Base-by-base conservation (phyloP, 179 eudicot genomes). In the Amaranthus tricolor region DNA sequence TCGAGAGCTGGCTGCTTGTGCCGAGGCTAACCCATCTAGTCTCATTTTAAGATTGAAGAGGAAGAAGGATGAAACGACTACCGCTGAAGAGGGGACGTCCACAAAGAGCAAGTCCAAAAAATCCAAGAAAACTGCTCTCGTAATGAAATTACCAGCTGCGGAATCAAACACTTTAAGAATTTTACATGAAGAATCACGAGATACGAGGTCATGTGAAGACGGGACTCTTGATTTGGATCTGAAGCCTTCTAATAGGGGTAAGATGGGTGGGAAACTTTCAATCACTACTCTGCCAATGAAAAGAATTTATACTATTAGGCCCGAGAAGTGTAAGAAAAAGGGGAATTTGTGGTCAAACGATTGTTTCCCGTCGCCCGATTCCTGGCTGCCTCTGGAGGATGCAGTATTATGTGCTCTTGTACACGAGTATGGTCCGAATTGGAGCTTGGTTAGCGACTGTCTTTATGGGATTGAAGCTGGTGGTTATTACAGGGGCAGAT, bases 361-460 rank as follows among this genome's bases (percentile, higher is more conserved):
- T 71, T 82, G 79, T 79, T 80, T 85, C 56, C 94, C 98, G 12
- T 80, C 85, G 13, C 97, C 97, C 40, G 99, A 91, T 89, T 73
- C 79, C 74, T 96, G 99, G 99, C 77, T 83, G 82, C 89, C 94
- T 4, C 86, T 82, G 67, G 99, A 96, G 86, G 99, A 96, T 80
- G 97, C 97, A 0, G 77, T 88, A 24, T 75, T 96, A 74, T 96
- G 98, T 88, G 97, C 97, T 76, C 78, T 86, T 82, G 92, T 96
- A 20, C 96, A 96, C 76, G 97, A 96, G 80, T 96, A 91, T 80
- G 97, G 97, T 47, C 84, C 96, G 7, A 86, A 93, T 77, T 96
- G 99, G 99, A 84, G 87, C 82, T 88, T 96, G 80, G 97, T 84
- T 49, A 96, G 98, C 83, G 99, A 96, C 69, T 78, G 82, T 51